These are phyloP conservation scores for Aquilaria yunnanensis DNA, from an alignment of 345 rosid species.

Conservation along the genomic window DNA sequence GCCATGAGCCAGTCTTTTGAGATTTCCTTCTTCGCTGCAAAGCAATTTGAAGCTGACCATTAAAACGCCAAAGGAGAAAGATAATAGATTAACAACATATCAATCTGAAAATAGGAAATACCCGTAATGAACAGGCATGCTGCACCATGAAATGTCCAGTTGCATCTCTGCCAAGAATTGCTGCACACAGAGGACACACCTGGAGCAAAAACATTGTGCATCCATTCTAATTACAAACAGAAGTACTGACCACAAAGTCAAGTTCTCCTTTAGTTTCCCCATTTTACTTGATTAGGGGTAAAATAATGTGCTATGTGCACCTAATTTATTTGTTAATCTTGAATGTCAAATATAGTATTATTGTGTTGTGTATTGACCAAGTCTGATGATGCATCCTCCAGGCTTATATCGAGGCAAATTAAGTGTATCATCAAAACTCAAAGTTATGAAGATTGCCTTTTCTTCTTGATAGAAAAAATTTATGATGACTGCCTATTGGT, in stretches of 20 bases:
- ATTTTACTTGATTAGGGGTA: too few species aligned
- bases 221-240: background rate
- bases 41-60: conserved; percentile 14
- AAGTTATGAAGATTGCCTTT: too few species aligned
- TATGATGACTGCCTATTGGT: background rate
- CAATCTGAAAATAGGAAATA: conserved; percentile 10
- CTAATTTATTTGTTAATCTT: too few species aligned
- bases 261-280: too few species aligned
- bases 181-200: conserved; percentile 71
- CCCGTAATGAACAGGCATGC: conserved; percentile 48
- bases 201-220: conserved; percentile 16
- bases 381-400: too few species aligned
- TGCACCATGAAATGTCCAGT: conserved; percentile 48
- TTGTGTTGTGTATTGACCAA: too few species aligned
- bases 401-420: too few species aligned
- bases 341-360: too few species aligned
- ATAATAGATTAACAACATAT: conserved; percentile 1
- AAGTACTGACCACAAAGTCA: too few species aligned
- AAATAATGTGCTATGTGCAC: too few species aligned
- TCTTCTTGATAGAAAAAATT: too few species aligned
- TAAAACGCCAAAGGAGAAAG: background rate
- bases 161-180: conserved; percentile 50
- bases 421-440: too few species aligned
- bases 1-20: conserved; percentile 26
- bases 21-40: conserved; percentile 45